Evolutionary conservation across 192 early-diverging fungal genomes (phyloP).

Genomic region (Funneliformis geosporum): DNA sequence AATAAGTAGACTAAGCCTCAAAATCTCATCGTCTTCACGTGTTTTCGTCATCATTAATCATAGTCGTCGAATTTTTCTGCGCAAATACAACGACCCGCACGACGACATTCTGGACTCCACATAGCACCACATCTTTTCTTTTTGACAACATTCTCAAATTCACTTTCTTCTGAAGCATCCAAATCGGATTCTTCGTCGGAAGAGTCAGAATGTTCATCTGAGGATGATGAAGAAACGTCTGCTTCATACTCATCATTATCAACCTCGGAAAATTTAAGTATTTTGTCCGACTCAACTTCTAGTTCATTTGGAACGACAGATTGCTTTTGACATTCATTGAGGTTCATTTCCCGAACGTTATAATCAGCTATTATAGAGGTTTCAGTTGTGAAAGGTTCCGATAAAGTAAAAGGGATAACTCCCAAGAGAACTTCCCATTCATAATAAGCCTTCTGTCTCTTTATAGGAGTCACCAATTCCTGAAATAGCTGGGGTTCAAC

Average conservation of each 20-base stretch:
- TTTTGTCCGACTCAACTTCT: background rate
- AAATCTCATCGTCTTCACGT: background rate
- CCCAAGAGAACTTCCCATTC: background rate
- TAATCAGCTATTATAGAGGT: background rate
- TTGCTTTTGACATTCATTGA: background rate
- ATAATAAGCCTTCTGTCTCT: background rate
- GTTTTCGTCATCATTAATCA: background rate
- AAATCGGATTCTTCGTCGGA: background rate
- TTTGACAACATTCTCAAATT: background rate
- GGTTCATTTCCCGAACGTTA: background rate
- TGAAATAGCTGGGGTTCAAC: background rate
- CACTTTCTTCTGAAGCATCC: background rate
- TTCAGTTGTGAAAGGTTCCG: background rate
- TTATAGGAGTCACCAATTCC: background rate
- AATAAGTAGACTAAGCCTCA: background rate
- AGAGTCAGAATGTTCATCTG: background rate
- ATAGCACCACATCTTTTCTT: conserved; percentile 9
- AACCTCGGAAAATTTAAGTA: background rate
- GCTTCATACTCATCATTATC: background rate
- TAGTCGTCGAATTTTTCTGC: background rate
- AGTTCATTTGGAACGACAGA: background rate
- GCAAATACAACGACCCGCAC: conserved; percentile 15
- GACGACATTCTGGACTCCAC: conserved; percentile 13
- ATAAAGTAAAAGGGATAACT: background rate
- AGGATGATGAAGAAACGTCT: background rate